Base-by-base conservation (phyloP, 176 grass and related monocot species). In the Hsuehochloa calcarea region DNA sequence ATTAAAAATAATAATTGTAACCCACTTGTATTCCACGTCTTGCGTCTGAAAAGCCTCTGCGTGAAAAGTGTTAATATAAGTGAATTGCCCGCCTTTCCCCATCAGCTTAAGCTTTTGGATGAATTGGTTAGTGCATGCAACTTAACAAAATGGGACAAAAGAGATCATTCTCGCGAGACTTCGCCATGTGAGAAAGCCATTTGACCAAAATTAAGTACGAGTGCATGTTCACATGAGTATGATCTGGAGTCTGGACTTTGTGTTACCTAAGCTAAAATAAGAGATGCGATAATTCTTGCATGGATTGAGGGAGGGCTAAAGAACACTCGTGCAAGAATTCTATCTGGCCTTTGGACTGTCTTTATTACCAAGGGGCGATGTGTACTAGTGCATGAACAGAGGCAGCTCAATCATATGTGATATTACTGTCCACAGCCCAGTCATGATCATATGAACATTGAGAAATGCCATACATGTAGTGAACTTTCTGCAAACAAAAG, bases 141-240 rank as follows among this genome's bases (percentile, higher is more conserved):
- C n/a, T n/a, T n/a, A n/a, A n/a, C n/a, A n/a, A n/a, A n/a, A n/a
- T 44, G 64, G 78, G 63, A 86, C 78, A 70, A 34, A 63, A 64
- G 17, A 85, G n/a, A 76, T 62, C 70, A 82, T 61, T 27, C 37
- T 71, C 25, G 11, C 66, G 59, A 43, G 60, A 44, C 11, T n/a
- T 17, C 2, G 2, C 35, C 78, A 71, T 86, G 83, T 72, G 83
- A 77, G 35, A 40, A 26, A 46, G 12, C 45, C 46, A 65, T 86
- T 72, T 82, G 72, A 77, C 78, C 72, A 56, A 82, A 82, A 65
- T 77, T 70, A 40, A 74, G n/a, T 50, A 65, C 8, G 7, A 43
- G 34, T 14, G 25, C 16, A 22, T 51, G 46, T 43, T 22, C 39
- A 68, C 7, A 59, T 67, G 38, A 19, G 69, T 67, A 40, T 2